Conservation (phyloP, 495 filamentous ascomycete genomes). For the Lepraria neglecta region DNA sequence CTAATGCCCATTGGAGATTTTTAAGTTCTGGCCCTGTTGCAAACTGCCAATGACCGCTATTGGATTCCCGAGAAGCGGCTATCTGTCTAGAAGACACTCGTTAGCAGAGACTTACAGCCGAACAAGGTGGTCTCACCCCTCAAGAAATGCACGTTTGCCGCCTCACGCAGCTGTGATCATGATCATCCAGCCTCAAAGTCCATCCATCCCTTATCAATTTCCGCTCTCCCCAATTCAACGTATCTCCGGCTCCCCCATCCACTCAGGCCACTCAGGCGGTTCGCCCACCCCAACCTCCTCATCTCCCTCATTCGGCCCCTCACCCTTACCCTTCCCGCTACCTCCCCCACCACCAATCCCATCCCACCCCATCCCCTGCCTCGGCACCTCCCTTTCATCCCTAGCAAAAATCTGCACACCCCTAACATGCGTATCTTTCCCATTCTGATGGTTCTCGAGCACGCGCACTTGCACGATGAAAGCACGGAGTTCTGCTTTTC, state of each 20-base stretch:
- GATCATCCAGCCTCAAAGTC: too few relatives aligned
- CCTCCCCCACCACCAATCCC: not conserved
- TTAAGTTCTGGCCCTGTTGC: too few relatives aligned
- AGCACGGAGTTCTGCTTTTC: slow-evolving; percentile 60
- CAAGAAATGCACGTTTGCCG: too few relatives aligned
- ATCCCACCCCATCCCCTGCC: slow-evolving; percentile 6
- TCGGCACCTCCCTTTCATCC: slow-evolving; percentile 44
- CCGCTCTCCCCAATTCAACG: slow-evolving; percentile 31
- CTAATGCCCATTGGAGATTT: too few relatives aligned
- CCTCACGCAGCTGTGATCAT: too few relatives aligned
- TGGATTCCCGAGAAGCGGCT: too few relatives aligned
- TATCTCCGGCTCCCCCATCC: slow-evolving; percentile 56
- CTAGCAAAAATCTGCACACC: slow-evolving; percentile 85
- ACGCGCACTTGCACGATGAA: slow-evolving; percentile 83
- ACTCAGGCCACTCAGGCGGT: slow-evolving; percentile 33
- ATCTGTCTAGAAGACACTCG: too few relatives aligned
- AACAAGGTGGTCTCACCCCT: too few relatives aligned
- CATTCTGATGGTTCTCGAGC: slow-evolving; percentile 96
- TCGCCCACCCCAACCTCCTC: not conserved
- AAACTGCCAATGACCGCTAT: too few relatives aligned
- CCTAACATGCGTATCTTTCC: slow-evolving; percentile 94
- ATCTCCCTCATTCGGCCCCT: slow-evolving; percentile 6
- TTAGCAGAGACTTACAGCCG: too few relatives aligned
- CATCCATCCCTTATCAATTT: not conserved
- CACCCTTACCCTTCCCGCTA: not conserved